Evolutionary conservation across 345 rosid genomes (phyloP).

Genomic region (Capsella bursapastoris): DNA sequence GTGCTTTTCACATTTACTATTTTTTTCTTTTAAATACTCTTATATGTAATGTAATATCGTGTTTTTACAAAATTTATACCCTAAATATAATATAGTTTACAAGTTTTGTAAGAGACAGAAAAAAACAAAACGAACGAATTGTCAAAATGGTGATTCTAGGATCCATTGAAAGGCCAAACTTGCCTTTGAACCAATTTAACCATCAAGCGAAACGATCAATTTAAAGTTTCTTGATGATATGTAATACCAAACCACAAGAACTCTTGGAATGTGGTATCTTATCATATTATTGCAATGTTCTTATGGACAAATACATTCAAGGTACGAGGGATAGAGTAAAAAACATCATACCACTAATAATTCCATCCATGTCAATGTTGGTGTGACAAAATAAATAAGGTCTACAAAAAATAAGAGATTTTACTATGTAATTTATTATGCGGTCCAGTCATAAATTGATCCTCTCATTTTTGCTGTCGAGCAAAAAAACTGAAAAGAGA

Average conservation of each 20-base stretch:
- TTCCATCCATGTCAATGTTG: slow-evolving; percentile 16
- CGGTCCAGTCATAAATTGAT: neutral
- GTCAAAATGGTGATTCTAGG: slow-evolving; percentile 8
- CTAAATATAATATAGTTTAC: neutral
- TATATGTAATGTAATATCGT: neutral
- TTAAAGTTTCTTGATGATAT: neutral
- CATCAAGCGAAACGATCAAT: neutral
- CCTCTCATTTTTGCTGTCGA: too few species aligned
- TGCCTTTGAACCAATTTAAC: neutral
- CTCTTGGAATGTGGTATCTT: slow-evolving; percentile 8
- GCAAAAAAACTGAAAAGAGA: too few species aligned
- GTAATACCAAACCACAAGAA: neutral
- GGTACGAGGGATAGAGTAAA: neutral
- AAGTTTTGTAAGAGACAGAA: neutral
- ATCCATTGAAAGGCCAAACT: slow-evolving; percentile 9
- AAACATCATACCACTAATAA: neutral
- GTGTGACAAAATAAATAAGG: neutral
- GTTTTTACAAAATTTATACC: neutral
- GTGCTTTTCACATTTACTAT: slow-evolving; percentile 8
- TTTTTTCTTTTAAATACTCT: neutral
- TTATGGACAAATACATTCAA: slow-evolving; percentile 4
- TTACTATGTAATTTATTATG: neutral
- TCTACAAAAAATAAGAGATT: neutral
- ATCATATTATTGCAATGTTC: slow-evolving; percentile 2
- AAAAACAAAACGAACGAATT: neutral